Evolutionary conservation across 306 rosid genomes (phyloP), one percentile per base, ranked within the genome.

Genomic region (Hippophae gyantsensis): DNA sequence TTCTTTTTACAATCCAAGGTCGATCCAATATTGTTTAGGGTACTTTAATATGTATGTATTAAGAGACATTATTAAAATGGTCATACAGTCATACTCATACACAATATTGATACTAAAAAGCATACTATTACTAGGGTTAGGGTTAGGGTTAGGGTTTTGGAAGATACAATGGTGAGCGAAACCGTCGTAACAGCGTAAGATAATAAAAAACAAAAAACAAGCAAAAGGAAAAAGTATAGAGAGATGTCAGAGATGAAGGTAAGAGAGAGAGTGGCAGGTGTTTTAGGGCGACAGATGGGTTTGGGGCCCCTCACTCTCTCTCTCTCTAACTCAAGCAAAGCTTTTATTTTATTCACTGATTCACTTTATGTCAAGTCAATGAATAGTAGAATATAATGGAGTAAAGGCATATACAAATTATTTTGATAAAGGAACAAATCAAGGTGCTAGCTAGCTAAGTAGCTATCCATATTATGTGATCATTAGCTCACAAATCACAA

Each of bases 351-450:
- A 49, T 47, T 69, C 18, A 42, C 57, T 79, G 54, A 52, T 41
- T 61, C 51, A 61, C 94, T 85, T 82, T 80, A 80, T 74, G 89
- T 85, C 94, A 58, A 73, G 14, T 85, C 84, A 45, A 49, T 66
- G 12, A 12, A 71, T 81, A 67, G 76, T 44, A 26, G 26, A 4
- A 13, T 49, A 23, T 10, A 7, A 49, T 49, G 8, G 14, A 49
- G 9, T 13, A 23, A 18, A 18, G 53, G 53, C n/a, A 13, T 14
- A 13, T 47, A 7, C 11, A 2, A 46, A 46, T 7, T 3, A 46
- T 7, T 7, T 7, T 46, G 2, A 46, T 18, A 18, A 18, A 18
- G 23, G 23, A 18, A 18, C 23, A 18, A 18, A 18, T 18, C 23
- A 18, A 18, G 23, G 23, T 18, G 23, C 23, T 18, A 18, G 23